Conservation (phyloP, 108 stramenopile genomes). For the Fistulifera pelliculosa region DNA sequence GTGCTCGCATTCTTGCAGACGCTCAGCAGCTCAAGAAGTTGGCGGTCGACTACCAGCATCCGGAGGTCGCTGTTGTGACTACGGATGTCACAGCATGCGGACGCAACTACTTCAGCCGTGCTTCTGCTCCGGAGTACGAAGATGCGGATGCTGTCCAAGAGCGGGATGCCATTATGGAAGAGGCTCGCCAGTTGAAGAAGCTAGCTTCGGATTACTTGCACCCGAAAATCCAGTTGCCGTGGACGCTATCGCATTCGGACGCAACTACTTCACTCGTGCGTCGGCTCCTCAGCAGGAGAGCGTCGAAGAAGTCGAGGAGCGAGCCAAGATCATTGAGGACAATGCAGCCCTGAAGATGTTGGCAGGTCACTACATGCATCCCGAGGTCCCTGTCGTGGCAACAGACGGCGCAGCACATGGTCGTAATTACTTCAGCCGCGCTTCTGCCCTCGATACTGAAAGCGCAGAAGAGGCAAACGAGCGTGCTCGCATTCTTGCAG, state of each 20-base stretch:
- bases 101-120: constrained; percentile 58
- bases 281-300: constrained; percentile 28
- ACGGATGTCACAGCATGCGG: constrained; percentile 20
- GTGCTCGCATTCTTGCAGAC: constrained; percentile 34
- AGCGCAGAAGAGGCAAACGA: constrained; percentile 23
- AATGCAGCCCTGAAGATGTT: constrained; percentile 31
- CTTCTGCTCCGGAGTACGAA: constrained; percentile 43
- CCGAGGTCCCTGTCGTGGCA: constrained; percentile 28
- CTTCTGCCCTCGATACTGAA: constrained; percentile 43
- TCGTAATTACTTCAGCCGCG: constrained; percentile 56
- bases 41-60: constrained; percentile 48
- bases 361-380: constrained; percentile 48
- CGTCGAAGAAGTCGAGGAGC: constrained; percentile 41
- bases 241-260: constrained; percentile 20
- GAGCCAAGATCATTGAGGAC: constrained; percentile 44
- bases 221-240: constrained; percentile 23
- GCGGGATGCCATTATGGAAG: constrained; percentile 7
- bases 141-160: constrained; percentile 22
- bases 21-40: constrained; percentile 41
- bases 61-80: constrained; percentile 38
- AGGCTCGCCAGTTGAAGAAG: constrained; percentile 24
- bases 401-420: constrained; percentile 9
- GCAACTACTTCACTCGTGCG: constrained; percentile 43
- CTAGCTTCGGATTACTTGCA: constrained; percentile 29
- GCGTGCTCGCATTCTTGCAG: constrained; percentile 32